These are phyloP conservation scores for Penicillium sp. DNA, from an alignment of 2,329 filamentous ascomycete genomes.

Conservation along the genomic window DNA sequence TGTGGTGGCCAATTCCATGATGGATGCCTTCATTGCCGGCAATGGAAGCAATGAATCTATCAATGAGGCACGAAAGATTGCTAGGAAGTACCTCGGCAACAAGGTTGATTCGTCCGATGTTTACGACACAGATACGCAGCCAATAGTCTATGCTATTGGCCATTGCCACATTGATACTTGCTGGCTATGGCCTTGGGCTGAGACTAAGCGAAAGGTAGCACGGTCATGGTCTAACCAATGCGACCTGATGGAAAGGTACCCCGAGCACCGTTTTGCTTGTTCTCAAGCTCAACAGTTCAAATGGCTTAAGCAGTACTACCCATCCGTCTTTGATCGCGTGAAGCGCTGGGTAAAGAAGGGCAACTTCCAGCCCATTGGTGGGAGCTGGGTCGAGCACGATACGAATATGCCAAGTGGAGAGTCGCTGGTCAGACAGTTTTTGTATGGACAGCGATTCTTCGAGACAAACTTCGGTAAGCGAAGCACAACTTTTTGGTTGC, in stretches of 20 bases:
- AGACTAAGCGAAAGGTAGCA: constrained; percentile 94
- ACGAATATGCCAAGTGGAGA: constrained; percentile 97
- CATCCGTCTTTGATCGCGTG: constrained; percentile 82
- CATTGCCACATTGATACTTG: constrained; percentile 98
- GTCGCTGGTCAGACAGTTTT: constrained; percentile 86
- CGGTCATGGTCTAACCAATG: constrained; percentile 97
- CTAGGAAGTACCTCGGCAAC: constrained; percentile 75
- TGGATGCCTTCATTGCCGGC: constrained; percentile 82
- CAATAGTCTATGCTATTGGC: constrained; percentile 83
- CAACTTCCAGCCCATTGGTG: constrained; percentile 90
- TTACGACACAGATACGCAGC: constrained; percentile 70
- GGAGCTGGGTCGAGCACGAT: constrained; percentile 98
- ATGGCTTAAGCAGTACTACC: constrained; percentile 90
- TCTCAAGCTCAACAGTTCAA: constrained; percentile 98
- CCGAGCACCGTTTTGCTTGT: constrained; percentile 86
- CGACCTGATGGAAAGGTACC: constrained; percentile 90
- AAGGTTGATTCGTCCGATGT: constrained; percentile 79
- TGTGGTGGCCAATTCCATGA: constrained; percentile 79
- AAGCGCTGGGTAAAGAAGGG: constrained; percentile 88
- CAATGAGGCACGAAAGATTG: constrained; percentile 75
- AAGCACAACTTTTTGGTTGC: constrained; percentile 92
- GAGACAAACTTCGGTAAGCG: constrained; percentile 87
- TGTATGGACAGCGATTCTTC: constrained; percentile 94
- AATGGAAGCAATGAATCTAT: constrained; percentile 71
- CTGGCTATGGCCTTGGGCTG: constrained; percentile 98